phyloP scores from a whole-genome alignment of 1,139 yeast species.

The Kodamaea derodonti region DNA sequence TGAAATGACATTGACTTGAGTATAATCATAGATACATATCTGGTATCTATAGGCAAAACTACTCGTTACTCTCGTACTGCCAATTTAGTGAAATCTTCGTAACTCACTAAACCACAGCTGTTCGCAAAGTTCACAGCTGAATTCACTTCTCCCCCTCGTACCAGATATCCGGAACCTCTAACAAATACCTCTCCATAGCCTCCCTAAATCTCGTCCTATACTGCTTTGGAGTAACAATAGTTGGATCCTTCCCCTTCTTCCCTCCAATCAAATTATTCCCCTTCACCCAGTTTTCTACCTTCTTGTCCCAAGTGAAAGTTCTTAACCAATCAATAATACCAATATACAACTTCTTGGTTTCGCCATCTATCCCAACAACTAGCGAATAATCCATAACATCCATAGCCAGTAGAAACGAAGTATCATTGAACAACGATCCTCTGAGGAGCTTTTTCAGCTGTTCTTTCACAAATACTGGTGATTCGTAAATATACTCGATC shows the following conservation, averaged over 20 bases:
- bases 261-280: constrained; percentile 82
- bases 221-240: constrained; percentile 94
- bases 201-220: constrained; percentile 91
- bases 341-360: constrained; percentile 65
- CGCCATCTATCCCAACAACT: constrained; percentile 84
- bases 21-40: too few relatives aligned
- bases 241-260: constrained; percentile 89
- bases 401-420: constrained; percentile 91
- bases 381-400: constrained; percentile 98
- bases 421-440: constrained; percentile 92
- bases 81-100: too few relatives aligned
- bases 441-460: constrained; percentile 82
- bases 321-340: constrained; percentile 96
- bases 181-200: constrained; percentile 94
- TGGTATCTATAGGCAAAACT: too few relatives aligned
- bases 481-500: constrained; percentile 96
- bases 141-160: constrained; percentile 40
- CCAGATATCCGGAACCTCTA: constrained; percentile 93
- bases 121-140: too few relatives aligned
- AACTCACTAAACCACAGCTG: too few relatives aligned
- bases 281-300: constrained; percentile 97
- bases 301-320: constrained; percentile 98
- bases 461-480: constrained; percentile 91
- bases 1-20: too few relatives aligned
- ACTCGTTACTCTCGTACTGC: too few relatives aligned